A percentile compares a stretch with the other conserved stretches of the same genome.
phyloP scores from a whole-genome alignment of 805 yeast genomes.

The Clavispora phyllophila region DNA sequence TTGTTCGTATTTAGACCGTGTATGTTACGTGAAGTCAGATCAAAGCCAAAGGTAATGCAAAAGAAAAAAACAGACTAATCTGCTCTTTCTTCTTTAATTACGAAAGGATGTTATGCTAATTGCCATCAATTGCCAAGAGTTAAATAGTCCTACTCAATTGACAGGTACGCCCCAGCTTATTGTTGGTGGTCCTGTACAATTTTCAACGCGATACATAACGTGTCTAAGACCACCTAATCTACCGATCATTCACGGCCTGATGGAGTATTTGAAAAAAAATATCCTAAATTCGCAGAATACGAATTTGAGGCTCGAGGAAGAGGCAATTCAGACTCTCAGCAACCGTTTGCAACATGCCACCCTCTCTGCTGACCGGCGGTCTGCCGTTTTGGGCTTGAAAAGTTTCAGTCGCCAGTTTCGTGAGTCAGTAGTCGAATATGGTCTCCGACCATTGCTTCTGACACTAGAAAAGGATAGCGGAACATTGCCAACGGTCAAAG shows the following conservation, averaged over 20 bases:
- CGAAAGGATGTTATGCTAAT: no score
- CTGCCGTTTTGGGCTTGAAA: conserved; percentile 85
- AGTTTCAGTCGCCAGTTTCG: conserved; percentile 85
- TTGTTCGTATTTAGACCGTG: no score
- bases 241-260: conserved; percentile 4
- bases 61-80: no score
- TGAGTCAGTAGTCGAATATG: conserved; percentile 86
- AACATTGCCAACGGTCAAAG: conserved; percentile 71
- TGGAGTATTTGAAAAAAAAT: conserved; percentile 35
- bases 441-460: conserved; percentile 65
- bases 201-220: not conserved
- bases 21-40: no score
- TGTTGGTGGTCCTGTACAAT: not conserved
- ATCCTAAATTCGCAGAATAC: conserved; percentile 30
- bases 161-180: no score
- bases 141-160: no score
- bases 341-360: conserved; percentile 83
- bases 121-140: no score
- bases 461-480: conserved; percentile 60
- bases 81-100: no score
- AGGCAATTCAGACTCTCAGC: conserved; percentile 82
- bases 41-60: no score
- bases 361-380: conserved; percentile 76
- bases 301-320: conserved; percentile 53
- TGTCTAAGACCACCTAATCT: not conserved